Evolutionary conservation across 2,329 filamentous ascomycete genomes (phyloP).

Genomic region (Cytospora leucostoma): DNA sequence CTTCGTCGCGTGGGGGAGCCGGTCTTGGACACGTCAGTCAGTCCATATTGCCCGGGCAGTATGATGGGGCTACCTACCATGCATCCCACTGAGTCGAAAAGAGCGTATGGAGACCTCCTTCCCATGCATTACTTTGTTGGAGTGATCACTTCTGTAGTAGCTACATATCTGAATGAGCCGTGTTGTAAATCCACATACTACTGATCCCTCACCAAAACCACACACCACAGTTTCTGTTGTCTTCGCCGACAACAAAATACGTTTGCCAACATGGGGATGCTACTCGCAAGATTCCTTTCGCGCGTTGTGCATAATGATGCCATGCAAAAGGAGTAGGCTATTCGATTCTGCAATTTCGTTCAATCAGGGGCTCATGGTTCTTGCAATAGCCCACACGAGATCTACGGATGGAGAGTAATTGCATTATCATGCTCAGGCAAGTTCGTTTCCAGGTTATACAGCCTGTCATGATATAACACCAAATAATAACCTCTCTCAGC

Average conservation of each 20-base stretch:
- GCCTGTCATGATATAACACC: neutral
- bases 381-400: conserved; percentile 52
- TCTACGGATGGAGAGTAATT: conserved; percentile 71
- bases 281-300: conserved; percentile 49
- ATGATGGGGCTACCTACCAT: neutral
- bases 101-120: neutral
- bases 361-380: neutral
- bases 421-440: conserved; percentile 59
- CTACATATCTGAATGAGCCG: neutral
- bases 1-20: neutral
- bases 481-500: neutral
- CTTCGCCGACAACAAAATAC: neutral
- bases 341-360: neutral
- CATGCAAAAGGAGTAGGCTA: conserved; percentile 58
- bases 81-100: neutral
- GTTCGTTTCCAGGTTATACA: conserved; percentile 20
- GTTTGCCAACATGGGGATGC: conserved; percentile 41
- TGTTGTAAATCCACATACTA: no score
- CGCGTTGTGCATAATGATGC: conserved; percentile 68
- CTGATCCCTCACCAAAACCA: neutral
- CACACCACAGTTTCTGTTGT: neutral
- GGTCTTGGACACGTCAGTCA: neutral
- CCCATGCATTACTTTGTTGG: neutral
- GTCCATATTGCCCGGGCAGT: neutral
- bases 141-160: neutral